Evolutionary conservation across 2,329 filamentous ascomycete species (phyloP), one percentile per base, ranked within the genome.

Genomic region (Thermomyces lanuginosus): DNA sequence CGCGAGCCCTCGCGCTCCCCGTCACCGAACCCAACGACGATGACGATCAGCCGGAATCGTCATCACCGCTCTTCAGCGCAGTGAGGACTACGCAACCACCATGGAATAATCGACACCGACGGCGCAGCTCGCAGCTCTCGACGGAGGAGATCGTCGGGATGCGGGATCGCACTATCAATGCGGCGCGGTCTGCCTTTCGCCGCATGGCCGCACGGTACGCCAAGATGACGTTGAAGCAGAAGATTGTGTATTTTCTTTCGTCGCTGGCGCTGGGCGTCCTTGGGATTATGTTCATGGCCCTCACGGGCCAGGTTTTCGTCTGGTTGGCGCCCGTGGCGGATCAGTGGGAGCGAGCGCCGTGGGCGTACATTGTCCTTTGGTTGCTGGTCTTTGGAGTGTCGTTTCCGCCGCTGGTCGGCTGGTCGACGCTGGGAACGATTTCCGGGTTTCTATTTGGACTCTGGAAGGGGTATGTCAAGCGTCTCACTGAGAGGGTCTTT

Each of bases 381-480:
- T 49, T 67, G 16, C 58, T 80, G 40, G 75, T 78, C 18, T 82
- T 84, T 48, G 47, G 67, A 21, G 76, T 83, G 9, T 80, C 76
- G 2, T 91, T 92, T 50, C 84, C 84, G 11, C 84, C 84, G 2
- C 53, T 92, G 41, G 76, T 93, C 36, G 84, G 84, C 8, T 92
- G 92, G 60, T 80, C 76, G 34, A 80, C 76, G 1, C 74, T 76
- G 41, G 61, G 77, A 16, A 79, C 74, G 1, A 62, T 77, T 11
- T 60, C 70, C 3, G 76, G 76, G 0, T 80, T 78, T 42, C 66
- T 81, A 9, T 80, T 75, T 47, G 76, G 76, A 1, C 65, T 79
- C 40, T 72, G 72, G 31, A 69, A 72, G 43, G 72, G 72, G 56
- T 89, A 71, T 62, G 60, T 68, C 32, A 14, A 9, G 11, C 20